These are phyloP conservation scores for Calycina herbarum DNA, from an alignment of 2,329 filamentous ascomycete species.

Conservation along the genomic window DNA sequence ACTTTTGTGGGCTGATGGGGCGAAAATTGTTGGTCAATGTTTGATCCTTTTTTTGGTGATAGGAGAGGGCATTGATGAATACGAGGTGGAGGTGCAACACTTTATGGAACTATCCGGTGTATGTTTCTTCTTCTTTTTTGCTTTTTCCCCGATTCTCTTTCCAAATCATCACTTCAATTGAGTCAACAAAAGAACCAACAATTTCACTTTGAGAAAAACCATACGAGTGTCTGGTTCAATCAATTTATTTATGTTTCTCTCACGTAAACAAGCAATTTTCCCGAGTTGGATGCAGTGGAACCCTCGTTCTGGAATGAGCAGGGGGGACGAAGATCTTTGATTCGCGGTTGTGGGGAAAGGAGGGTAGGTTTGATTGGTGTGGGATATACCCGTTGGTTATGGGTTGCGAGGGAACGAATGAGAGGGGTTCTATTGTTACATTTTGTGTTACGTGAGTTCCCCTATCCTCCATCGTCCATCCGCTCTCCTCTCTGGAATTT, in stretches of 20 bases:
- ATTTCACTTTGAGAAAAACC: not conserved
- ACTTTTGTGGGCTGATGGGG: not conserved
- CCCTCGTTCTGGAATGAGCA: not conserved
- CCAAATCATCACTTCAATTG: no score
- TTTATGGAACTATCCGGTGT: no score
- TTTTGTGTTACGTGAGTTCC: no score
- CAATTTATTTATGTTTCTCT: not conserved
- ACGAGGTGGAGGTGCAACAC: not conserved
- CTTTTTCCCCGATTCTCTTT: no score
- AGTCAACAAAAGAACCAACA: not conserved
- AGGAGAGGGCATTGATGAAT: not conserved
- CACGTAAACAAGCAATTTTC: constrained; percentile 1
- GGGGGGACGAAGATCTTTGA: not conserved
- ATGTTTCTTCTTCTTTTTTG: no score
- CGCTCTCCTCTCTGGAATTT: no score
- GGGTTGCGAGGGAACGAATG: no score
- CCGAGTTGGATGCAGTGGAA: not conserved
- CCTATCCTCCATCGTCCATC: no score
- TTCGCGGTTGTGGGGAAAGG: not conserved
- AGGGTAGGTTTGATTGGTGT: no score
- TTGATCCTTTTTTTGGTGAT: not conserved
- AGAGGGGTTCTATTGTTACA: no score
- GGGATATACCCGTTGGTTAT: no score
- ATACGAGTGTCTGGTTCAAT: not conserved
- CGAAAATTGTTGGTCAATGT: not conserved